Percentiles rank a stretch among this genome's conserved stretches.
Conservation (phyloP, 805 yeast species). For the Candida railenensis region DNA sequence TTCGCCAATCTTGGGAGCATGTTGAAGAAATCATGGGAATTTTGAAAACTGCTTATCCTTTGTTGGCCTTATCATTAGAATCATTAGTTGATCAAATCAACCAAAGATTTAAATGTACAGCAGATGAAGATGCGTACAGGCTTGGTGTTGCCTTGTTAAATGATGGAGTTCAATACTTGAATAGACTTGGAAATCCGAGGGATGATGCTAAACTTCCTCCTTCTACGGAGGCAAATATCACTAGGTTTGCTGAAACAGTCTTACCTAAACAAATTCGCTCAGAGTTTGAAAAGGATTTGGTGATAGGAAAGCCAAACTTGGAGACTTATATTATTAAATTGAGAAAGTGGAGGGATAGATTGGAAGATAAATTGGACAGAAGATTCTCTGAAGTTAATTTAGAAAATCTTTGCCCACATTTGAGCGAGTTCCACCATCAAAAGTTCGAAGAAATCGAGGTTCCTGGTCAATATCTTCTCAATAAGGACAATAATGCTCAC, state of each 20-base stretch:
- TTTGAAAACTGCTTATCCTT: slow-evolving; percentile 93
- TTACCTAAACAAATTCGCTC: slow-evolving; percentile 84
- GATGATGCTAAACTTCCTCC: slow-evolving; percentile 88
- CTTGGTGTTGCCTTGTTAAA: slow-evolving; percentile 87
- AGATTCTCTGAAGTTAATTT: slow-evolving; percentile 75
- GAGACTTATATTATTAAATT: slow-evolving; percentile 82
- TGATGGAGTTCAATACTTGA: slow-evolving; percentile 90
- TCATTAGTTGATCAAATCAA: slow-evolving; percentile 93
- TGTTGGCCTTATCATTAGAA: slow-evolving; percentile 87
- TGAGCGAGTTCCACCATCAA: slow-evolving; percentile 96
- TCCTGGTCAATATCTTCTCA: slow-evolving; percentile 92
- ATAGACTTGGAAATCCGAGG: slow-evolving; percentile 81
- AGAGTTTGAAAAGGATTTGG: slow-evolving; percentile 90
- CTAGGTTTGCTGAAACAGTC: slow-evolving; percentile 89
- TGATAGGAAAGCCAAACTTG: slow-evolving; percentile 80
- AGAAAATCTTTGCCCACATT: slow-evolving; percentile 90
- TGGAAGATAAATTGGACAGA: slow-evolving; percentile 89
- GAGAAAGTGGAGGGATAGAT: slow-evolving; percentile 87
- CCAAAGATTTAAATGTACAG: slow-evolving; percentile 88
- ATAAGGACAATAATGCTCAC: slow-evolving; percentile 85
- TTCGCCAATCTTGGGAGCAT: slow-evolving; percentile 87
- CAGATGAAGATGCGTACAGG: slow-evolving; percentile 95
- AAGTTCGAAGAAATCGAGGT: slow-evolving; percentile 96
- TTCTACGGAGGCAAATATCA: slow-evolving; percentile 84
- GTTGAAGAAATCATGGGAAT: slow-evolving; percentile 92